These are phyloP conservation scores for Boehmeria nivea DNA, from an alignment of 306 rosid species.

Conservation along the genomic window DNA sequence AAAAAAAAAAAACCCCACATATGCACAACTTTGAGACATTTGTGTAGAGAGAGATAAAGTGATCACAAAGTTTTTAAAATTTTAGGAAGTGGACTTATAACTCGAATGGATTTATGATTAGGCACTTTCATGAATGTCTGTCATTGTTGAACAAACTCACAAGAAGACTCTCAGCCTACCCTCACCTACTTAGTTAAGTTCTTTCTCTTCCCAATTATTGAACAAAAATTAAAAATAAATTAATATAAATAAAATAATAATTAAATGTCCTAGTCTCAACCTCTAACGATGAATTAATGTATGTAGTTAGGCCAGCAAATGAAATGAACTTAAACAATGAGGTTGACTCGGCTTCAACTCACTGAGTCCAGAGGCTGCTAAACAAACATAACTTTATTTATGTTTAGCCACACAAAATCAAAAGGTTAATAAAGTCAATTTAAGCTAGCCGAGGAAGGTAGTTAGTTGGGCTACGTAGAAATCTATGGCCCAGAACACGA, in stretches of 20 bases:
- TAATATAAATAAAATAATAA: too few relatives aligned
- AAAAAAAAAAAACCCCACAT: too few relatives aligned
- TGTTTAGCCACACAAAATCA: too few relatives aligned
- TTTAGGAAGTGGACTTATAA: too few relatives aligned
- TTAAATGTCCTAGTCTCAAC: not conserved
- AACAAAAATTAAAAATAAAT: too few relatives aligned
- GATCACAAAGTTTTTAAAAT: too few relatives aligned
- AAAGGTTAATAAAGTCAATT: too few relatives aligned
- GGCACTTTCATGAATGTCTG: constrained; percentile 5
- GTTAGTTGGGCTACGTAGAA: constrained; percentile 8
- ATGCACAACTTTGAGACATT: too few relatives aligned
- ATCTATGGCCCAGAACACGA: constrained; percentile 4
- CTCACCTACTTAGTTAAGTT: constrained; percentile 9
- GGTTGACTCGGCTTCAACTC: not conserved
- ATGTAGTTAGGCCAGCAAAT: not conserved
- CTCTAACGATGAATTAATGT: not conserved
- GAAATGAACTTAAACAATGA: not conserved
- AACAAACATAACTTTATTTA: too few relatives aligned
- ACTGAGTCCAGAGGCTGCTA: not conserved
- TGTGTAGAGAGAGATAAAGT: too few relatives aligned
- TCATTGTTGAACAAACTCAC: constrained; percentile 5
- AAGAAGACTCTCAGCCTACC: not conserved
- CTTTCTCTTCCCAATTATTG: not conserved
- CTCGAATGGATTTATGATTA: not conserved
- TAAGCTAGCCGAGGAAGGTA: not conserved